A percentile compares a stretch with the other conserved stretches of the same genome.
Evolutionary conservation across 2,329 filamentous ascomycete species (phyloP).

Genomic region (Fusarium transvaalense): DNA sequence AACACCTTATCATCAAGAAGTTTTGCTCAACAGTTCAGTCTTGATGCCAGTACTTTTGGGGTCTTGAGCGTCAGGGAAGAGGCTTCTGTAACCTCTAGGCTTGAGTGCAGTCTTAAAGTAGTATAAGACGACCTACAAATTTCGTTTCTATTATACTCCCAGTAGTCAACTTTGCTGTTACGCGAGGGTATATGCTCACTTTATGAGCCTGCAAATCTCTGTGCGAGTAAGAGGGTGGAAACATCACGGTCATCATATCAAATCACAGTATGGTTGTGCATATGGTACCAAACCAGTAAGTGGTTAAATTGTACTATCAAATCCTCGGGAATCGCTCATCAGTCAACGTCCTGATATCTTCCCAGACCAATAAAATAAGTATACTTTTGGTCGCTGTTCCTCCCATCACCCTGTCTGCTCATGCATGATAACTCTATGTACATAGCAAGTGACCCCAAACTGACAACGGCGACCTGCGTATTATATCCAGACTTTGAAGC

Average conservation of each 20-base stretch:
- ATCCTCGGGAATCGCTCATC: conserved; percentile 10
- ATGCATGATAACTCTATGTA: conserved; percentile 44
- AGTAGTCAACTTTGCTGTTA: too few species aligned
- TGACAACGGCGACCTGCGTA: conserved; percentile 37
- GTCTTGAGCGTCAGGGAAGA: too few species aligned
- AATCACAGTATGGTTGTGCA: background rate
- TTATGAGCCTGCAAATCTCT: too few species aligned
- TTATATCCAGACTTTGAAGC: conserved; percentile 44
- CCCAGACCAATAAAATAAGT: conserved; percentile 28
- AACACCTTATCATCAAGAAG: too few species aligned
- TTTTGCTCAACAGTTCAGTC: too few species aligned
- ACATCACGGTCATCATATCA: background rate
- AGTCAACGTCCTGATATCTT: conserved; percentile 16
- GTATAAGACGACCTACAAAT: too few species aligned
- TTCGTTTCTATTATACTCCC: too few species aligned
- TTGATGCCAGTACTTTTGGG: too few species aligned
- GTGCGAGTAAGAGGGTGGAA: background rate
- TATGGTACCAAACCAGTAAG: conserved; percentile 15
- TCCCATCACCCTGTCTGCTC: conserved; percentile 3
- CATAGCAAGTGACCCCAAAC: conserved; percentile 33
- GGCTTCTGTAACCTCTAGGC: too few species aligned
- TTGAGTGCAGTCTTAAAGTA: too few species aligned
- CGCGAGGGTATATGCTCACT: too few species aligned
- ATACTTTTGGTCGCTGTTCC: conserved; percentile 37
- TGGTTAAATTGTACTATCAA: conserved; percentile 31